Evolutionary conservation across 2,329 filamentous ascomycete genomes (phyloP).

Genomic region (Albophoma yamanashiensis): DNA sequence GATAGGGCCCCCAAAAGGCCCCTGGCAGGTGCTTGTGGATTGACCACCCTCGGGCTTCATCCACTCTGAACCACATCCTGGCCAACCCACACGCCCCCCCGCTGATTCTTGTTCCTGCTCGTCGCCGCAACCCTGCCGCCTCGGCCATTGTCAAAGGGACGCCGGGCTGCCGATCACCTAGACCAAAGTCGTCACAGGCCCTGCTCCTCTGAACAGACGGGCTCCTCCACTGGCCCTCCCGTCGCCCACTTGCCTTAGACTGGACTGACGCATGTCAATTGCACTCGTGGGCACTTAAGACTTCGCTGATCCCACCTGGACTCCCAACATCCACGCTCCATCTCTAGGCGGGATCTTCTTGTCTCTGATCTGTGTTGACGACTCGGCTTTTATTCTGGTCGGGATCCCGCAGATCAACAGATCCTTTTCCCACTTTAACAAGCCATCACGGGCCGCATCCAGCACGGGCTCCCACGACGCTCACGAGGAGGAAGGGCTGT

Average conservation of each 20-base stretch:
- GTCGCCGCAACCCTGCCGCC: slow-evolving; percentile 32
- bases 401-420: slow-evolving; percentile 43
- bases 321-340: slow-evolving; percentile 18
- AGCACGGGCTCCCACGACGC: not conserved
- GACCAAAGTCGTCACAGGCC: slow-evolving; percentile 41
- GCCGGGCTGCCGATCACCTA: slow-evolving; percentile 44
- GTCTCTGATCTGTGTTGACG: slow-evolving; percentile 29
- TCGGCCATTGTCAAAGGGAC: slow-evolving; percentile 37
- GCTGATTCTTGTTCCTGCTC: slow-evolving; percentile 24
- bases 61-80: slow-evolving; percentile 3
- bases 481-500: not conserved
- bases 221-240: slow-evolving; percentile 26
- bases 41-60: not conserved
- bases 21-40: not conserved
- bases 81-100: slow-evolving; percentile 6
- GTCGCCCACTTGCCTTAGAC: slow-evolving; percentile 26
- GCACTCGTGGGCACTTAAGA: slow-evolving; percentile 41
- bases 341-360: slow-evolving; percentile 25
- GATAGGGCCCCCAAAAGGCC: not conserved
- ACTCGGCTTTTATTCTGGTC: slow-evolving; percentile 33
- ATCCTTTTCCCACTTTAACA: slow-evolving; percentile 9
- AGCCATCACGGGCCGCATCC: not conserved
- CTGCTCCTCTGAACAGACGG: slow-evolving; percentile 17
- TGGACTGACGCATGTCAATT: slow-evolving; percentile 29
- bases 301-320: slow-evolving; percentile 45